Conservation (phyloP, 208 protist species). For the Trypanosoma vivax region DNA sequence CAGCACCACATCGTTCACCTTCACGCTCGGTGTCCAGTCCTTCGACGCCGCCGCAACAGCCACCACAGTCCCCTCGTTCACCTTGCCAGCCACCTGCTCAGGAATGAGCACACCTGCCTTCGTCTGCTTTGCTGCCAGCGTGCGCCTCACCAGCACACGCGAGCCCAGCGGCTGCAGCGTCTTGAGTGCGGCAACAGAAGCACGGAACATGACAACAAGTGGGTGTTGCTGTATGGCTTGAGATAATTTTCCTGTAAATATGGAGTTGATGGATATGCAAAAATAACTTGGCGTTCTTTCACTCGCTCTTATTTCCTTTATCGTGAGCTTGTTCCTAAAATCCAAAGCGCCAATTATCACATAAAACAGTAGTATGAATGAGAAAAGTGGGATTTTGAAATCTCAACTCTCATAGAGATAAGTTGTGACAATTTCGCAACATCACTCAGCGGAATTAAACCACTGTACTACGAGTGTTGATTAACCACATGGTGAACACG, state of each 20-base stretch:
- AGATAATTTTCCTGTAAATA: neutral
- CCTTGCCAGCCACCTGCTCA: slow-evolving; percentile 87
- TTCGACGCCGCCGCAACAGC: slow-evolving; percentile 82
- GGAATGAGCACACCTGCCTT: slow-evolving; percentile 92
- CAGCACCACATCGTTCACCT: slow-evolving; percentile 86
- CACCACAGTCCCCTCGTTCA: slow-evolving; percentile 89
- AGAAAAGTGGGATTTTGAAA: too few species aligned
- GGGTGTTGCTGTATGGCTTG: neutral
- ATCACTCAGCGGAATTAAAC: too few species aligned
- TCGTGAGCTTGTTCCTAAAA: too few species aligned
- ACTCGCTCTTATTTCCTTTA: too few species aligned
- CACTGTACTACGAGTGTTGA: too few species aligned
- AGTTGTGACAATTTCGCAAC: too few species aligned
- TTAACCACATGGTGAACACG: too few species aligned
- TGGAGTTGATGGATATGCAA: neutral
- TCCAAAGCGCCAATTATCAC: too few species aligned
- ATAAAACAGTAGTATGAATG: too few species aligned
- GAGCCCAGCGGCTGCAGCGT: slow-evolving; percentile 86
- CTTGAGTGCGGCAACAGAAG: slow-evolving; percentile 65
- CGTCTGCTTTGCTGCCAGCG: slow-evolving; percentile 85
- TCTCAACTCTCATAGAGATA: too few species aligned
- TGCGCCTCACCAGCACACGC: slow-evolving; percentile 87
- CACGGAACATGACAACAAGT: slow-evolving; percentile 58
- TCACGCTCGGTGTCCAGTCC: slow-evolving; percentile 89
- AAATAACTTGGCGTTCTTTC: neutral